Base-by-base conservation (phyloP, 176 grass and related monocot species). In the Rhynchospora tenuis region DNA sequence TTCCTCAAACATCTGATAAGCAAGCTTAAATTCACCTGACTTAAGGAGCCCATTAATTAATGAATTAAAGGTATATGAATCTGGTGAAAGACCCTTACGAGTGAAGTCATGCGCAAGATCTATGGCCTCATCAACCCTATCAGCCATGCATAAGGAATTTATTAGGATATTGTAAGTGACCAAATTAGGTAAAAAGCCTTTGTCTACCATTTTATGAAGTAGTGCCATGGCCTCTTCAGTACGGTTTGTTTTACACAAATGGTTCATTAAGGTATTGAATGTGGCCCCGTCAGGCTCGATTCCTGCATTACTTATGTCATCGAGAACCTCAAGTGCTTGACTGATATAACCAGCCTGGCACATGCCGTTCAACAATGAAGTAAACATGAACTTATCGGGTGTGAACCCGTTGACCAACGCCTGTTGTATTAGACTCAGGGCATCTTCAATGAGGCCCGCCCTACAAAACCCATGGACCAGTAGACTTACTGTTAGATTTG, bases 1-100 rank as follows among this genome's bases (percentile, higher is more conserved):
- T 83, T 97, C 92, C 79, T 90, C 92, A 81, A 97, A 94, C 81
- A 97, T 88, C 45, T 83, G 83, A 81, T 91, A 67, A 79, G 89
- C 95, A 79, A 97, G 90, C 71, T 86, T 86, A 85, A 88, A 86
- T 83, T 92, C 86, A 47, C 90, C 90, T 38, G 87, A 86, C 60
- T 88, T 97, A 71, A 92, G 90, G 44, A 97, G 95, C 27, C 89
- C 89, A 46, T 86, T 91, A 17, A 97, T 94, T 56, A 94, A 70
- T 64, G 91, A 92, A 88, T 97, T 94, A 83, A 94, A 97, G 83
- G 95, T 91, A 86, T 90, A 89, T 24, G 87, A 83, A 92, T 97
- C 86, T 9, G 95, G 95, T 84, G 90, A 85, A 79, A 97, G 83
- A 68, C 90, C 90, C 56, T 91, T 94, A 56, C 88, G 22, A 16